phyloP scores from a whole-genome alignment of 495 filamentous ascomycete species.

The Filosporella fistucella region DNA sequence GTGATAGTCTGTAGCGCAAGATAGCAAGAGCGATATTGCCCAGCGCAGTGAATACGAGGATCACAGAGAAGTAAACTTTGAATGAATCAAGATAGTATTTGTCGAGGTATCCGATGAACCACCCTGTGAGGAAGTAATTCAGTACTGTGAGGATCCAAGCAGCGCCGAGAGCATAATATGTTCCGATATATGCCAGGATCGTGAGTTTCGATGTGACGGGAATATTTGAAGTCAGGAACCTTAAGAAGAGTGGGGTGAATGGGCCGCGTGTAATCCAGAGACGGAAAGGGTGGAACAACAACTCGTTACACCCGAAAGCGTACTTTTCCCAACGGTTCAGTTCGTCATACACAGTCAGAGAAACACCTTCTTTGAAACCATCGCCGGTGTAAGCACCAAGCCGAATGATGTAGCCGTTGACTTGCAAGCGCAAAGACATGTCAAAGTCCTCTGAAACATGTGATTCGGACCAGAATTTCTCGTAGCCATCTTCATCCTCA shows the following conservation, averaged over 20 bases:
- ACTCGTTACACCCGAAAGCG: slow-evolving; percentile 72
- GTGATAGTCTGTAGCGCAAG: slow-evolving; percentile 13
- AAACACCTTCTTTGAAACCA: slow-evolving; percentile 72
- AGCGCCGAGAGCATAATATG: slow-evolving; percentile 6
- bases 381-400: slow-evolving; percentile 58
- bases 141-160: slow-evolving; percentile 3
- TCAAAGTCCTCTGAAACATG: slow-evolving; percentile 76
- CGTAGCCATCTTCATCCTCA: slow-evolving; percentile 39
- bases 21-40: slow-evolving; percentile 4
- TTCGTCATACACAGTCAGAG: slow-evolving; percentile 72
- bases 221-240: slow-evolving; percentile 54
- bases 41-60: slow-evolving; percentile 32
- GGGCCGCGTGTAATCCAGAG: slow-evolving; percentile 50
- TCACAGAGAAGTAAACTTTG: slow-evolving; percentile 40
- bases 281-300: slow-evolving; percentile 46
- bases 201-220: slow-evolving; percentile 61
- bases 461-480: slow-evolving; percentile 71
- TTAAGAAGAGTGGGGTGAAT: slow-evolving; percentile 60
- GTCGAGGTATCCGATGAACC: slow-evolving; percentile 43
- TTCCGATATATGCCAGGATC: slow-evolving; percentile 69
- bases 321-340: slow-evolving; percentile 57
- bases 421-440: slow-evolving; percentile 67
- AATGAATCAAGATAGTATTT: slow-evolving; percentile 48
- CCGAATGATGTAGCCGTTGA: slow-evolving; percentile 56
- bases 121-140: slow-evolving; percentile 55